Evolutionary conservation across 2,329 filamentous ascomycete genomes (phyloP), one percentile per base, ranked within the genome.

Genomic region (Neocucurbitaria cava): DNA sequence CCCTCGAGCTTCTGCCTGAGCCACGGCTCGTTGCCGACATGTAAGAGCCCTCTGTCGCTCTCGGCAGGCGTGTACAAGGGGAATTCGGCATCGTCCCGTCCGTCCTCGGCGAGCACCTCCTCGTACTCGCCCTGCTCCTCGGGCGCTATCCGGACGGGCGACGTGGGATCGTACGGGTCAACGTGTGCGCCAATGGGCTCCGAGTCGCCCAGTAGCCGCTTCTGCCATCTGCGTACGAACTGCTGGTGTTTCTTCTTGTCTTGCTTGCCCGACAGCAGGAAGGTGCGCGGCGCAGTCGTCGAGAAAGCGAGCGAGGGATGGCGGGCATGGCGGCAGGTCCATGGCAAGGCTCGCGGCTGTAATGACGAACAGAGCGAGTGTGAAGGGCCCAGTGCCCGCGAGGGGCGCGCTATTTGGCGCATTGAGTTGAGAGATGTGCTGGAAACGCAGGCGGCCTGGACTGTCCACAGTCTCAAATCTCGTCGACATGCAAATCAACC

Each of bases 1-100:
- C 33, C 47, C 53, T 74, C 71, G 23, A 72, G 65, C 30, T 66
- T 65, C 50, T 73, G 58, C 57, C 68, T 68, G 30, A 73, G 64
- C 77, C 77, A 80, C 48, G 79, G 66, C 54, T 80, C 78, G 6
- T 76, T 75, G 33, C 87, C 87, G 30, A 89, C 77, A 45, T 73
- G 75, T 60, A 83, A 78, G 54, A 89, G 70, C 0, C 81, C 82
- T 18, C 31, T 42, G 11, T 49, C 46, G 5, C 55, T 38, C 13
- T 57, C 36, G 2, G 63, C 59, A 18, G 54, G 56, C 18, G 43
- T 48, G 43, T 71, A 59, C 6, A 20, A n/a, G 18, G 48, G 57
- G 9, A 54, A 21, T 5, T 43, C 24, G 3, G 23, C 21, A 2
- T 30, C 24, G 20, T 17, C 40, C 8, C 11, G 21, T 28, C 39